phyloP scores from a whole-genome alignment of 371 early-diverging fungal species.

The Lichtheimia ornata region DNA sequence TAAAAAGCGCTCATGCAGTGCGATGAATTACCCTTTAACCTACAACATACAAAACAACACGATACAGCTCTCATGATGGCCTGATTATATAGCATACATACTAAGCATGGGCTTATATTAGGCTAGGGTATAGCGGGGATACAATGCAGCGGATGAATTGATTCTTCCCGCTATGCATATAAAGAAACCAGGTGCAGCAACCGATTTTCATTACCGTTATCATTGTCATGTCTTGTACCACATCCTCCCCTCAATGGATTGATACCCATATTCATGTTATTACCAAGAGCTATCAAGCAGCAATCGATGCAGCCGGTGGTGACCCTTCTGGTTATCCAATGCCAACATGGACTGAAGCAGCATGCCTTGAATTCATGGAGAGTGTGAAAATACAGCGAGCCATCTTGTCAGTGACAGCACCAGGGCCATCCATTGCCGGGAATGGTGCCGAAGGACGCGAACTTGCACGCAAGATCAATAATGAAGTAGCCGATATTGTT shows the following conservation, averaged over 20 bases:
- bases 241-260: background rate
- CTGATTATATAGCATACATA: too few relatives aligned
- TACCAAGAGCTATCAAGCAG: constrained; percentile 5
- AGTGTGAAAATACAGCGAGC: background rate
- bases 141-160: too few relatives aligned
- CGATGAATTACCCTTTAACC: too few relatives aligned
- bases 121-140: too few relatives aligned
- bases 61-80: too few relatives aligned
- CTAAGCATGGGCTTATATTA: too few relatives aligned
- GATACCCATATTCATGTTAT: constrained; percentile 13
- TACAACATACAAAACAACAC: too few relatives aligned
- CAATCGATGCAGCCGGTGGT: constrained; percentile 10
- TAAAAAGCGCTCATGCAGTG: too few relatives aligned
- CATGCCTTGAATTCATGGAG: constrained; percentile 8
- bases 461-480: background rate
- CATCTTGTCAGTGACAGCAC: constrained; percentile 10
- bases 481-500: constrained; percentile 1
- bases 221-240: too few relatives aligned
- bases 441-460: background rate
- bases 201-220: too few relatives aligned
- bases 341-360: constrained; percentile 7
- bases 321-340: constrained; percentile 11
- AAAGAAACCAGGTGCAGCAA: too few relatives aligned
- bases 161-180: too few relatives aligned
- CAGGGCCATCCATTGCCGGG: constrained; percentile 5